Conservation (phyloP, 768 basidiomycete genomes). For the Suillus luteus region DNA sequence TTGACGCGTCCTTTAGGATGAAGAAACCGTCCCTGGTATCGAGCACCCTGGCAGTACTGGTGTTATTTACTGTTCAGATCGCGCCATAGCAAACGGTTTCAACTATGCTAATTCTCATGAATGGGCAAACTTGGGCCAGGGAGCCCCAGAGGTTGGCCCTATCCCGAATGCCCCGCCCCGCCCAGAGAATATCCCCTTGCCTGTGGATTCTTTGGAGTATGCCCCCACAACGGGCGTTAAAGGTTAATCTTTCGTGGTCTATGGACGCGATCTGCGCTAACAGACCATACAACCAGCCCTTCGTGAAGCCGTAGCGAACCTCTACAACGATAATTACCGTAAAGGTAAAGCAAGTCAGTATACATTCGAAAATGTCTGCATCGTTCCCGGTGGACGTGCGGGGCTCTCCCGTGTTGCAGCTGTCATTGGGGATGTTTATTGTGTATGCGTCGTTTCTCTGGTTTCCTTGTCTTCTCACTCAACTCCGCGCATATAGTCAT, state of each 20-base stretch:
- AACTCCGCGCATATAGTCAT: constrained; percentile 50
- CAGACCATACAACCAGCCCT: constrained; percentile 49
- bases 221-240: constrained; percentile 93
- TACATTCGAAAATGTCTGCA: constrained; percentile 90
- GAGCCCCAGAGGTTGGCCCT: constrained; percentile 85
- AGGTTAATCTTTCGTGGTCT: constrained; percentile 40
- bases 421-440: constrained; percentile 88
- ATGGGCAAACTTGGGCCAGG: constrained; percentile 92
- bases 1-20: constrained; percentile 49
- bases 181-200: constrained; percentile 63
- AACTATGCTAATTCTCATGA: constrained; percentile 73
- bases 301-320: constrained; percentile 84
- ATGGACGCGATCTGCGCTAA: constrained; percentile 8
- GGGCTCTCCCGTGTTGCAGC: constrained; percentile 91
- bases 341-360: constrained; percentile 81
- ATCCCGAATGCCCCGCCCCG: constrained; percentile 75
- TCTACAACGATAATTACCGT: constrained; percentile 90
- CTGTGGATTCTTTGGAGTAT: constrained; percentile 79
- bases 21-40: constrained; percentile 89
- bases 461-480: constrained; percentile 2
- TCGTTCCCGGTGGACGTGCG: constrained; percentile 91
- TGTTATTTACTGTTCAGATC: constrained; percentile 88
- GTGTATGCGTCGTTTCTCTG: constrained; percentile 42
- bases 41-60: constrained; percentile 68
- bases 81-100: constrained; percentile 96